Percentiles rank a stretch among this genome's conserved stretches.
Conservation (phyloP, 2,329 filamentous ascomycete genomes). For the Leptographium flavum region DNA sequence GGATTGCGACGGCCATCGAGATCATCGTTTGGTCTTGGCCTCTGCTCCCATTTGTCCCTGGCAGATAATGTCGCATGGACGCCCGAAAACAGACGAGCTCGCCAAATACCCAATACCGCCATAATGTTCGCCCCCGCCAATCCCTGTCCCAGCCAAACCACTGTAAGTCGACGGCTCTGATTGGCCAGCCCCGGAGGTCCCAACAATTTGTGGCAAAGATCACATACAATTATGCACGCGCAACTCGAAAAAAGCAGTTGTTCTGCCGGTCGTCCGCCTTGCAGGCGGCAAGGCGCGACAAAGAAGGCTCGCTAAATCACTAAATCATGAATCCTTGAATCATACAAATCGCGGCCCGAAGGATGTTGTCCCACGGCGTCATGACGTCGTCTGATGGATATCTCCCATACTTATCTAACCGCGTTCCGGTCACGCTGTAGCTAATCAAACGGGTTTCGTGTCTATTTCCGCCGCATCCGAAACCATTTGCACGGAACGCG, state of each 20-base stretch:
- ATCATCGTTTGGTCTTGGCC: background rate
- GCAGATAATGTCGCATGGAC: background rate
- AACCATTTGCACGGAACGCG: background rate
- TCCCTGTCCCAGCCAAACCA: background rate
- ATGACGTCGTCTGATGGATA: background rate
- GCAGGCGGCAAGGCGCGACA: too few relatives aligned
- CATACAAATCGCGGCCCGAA: background rate
- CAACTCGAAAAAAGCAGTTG: background rate
- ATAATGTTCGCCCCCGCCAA: background rate
- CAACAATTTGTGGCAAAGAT: constrained; percentile 9
- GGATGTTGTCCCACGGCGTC: too few relatives aligned
- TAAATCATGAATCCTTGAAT: too few relatives aligned
- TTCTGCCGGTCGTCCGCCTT: background rate
- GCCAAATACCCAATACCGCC: background rate
- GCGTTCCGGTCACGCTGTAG: background rate
- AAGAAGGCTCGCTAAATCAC: too few relatives aligned
- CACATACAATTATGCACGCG: too few relatives aligned
- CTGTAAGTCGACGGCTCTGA: constrained; percentile 9
- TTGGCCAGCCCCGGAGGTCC: constrained; percentile 10
- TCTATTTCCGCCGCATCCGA: constrained; percentile 1
- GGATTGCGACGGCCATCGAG: background rate
- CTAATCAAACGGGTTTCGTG: background rate
- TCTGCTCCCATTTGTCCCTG: background rate
- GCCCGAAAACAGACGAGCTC: background rate
- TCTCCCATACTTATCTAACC: background rate